A percentile compares a stretch with the other conserved stretches of the same genome.
These are phyloP conservation scores for Eucalyptus dawsonii DNA, from an alignment of 345 rosid species.

Conservation along the genomic window DNA sequence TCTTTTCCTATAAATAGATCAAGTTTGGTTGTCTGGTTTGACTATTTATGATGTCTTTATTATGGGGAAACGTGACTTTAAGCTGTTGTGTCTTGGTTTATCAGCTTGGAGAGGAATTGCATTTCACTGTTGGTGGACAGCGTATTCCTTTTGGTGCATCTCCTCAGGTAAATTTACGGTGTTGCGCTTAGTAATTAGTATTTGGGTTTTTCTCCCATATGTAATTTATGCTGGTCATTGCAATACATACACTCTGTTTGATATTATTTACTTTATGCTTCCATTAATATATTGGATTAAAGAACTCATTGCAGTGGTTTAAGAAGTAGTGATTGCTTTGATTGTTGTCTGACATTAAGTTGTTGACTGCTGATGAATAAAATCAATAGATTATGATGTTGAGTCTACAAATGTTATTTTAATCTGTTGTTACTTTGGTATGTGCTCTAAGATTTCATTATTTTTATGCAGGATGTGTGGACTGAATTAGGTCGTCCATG, in stretches of 20 bases:
- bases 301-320: not conserved
- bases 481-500: conserved; percentile 96
- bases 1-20: not conserved
- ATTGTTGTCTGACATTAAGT: not conserved
- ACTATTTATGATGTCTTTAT: not conserved
- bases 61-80: not conserved
- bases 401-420: not conserved
- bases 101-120: conserved; percentile 84
- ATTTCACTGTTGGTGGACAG: conserved; percentile 81
- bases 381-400: not conserved
- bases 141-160: conserved; percentile 93
- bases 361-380: not conserved
- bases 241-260: not conserved
- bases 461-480: conserved; percentile 76
- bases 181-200: not conserved
- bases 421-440: not conserved
- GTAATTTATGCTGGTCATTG: not conserved
- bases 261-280: not conserved
- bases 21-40: not conserved
- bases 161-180: conserved; percentile 54
- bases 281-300: not conserved
- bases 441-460: not conserved
- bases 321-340: not conserved
- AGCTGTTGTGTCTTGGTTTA: not conserved
- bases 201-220: not conserved